These are phyloP conservation scores for Porphyridium purpureum DNA, from an alignment of 23 red algal species.

Conservation along the genomic window DNA sequence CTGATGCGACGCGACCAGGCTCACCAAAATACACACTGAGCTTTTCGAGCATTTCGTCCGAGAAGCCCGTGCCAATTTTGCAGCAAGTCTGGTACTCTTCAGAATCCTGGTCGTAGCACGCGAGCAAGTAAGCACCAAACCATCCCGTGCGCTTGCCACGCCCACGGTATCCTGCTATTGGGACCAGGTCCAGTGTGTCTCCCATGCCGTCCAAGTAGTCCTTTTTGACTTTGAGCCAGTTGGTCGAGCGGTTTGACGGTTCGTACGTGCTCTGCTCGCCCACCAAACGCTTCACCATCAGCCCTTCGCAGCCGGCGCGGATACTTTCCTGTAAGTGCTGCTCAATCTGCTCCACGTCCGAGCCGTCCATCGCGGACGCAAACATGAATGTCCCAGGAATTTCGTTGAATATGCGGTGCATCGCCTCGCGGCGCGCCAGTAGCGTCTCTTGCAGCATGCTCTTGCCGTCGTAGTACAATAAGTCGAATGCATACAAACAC, in stretches of 20 bases:
- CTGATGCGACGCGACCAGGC: neutral
- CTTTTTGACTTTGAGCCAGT: slow-evolving; percentile 99
- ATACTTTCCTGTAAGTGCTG: slow-evolving; percentile 61
- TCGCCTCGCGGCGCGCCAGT: slow-evolving; percentile 12
- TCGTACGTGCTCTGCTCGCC: slow-evolving; percentile 78
- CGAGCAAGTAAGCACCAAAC: slow-evolving; percentile 83
- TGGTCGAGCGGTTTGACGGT: slow-evolving; percentile 80
- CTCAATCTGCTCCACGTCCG: slow-evolving; percentile 52
- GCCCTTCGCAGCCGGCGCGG: slow-evolving; percentile 79
- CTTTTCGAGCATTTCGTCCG: slow-evolving; percentile 55
- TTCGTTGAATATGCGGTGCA: slow-evolving; percentile 29
- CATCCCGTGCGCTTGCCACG: slow-evolving; percentile 73
- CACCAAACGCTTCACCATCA: slow-evolving; percentile 93
- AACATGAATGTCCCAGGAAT: slow-evolving; percentile 58
- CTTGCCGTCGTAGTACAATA: slow-evolving; percentile 73
- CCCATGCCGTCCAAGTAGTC: slow-evolving; percentile 78
- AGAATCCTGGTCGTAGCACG: slow-evolving; percentile 79
- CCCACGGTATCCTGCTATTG: slow-evolving; percentile 83
- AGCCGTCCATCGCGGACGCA: slow-evolving; percentile 43
- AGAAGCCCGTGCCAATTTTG: slow-evolving; percentile 93
- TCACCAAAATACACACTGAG: slow-evolving; percentile 39
- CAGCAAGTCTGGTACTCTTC: slow-evolving; percentile 76
- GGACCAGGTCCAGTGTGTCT: slow-evolving; percentile 89
- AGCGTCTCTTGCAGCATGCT: slow-evolving; percentile 42
- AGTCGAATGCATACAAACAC: slow-evolving; percentile 90